Evolutionary conservation across 2,329 filamentous ascomycete species (phyloP), one percentile per base, ranked within the genome.

Genomic region (Phialemoniopsis sp.): DNA sequence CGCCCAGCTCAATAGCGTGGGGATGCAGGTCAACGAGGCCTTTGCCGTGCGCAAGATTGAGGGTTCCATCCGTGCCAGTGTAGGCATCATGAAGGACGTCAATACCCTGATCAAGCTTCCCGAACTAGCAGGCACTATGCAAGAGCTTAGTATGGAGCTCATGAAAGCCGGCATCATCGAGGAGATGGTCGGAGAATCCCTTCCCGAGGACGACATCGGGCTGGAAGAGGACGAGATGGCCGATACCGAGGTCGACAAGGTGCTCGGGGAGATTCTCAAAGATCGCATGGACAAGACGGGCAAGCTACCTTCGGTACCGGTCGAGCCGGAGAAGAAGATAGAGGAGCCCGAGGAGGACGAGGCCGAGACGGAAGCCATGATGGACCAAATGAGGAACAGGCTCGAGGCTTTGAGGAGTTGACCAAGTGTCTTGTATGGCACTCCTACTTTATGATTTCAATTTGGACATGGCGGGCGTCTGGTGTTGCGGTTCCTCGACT

Each of bases 21-120:
- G 91, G 64, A 95, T 97, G 89, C 93, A 97, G 66, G 91, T 98
- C 56, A 89, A 90, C 56, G 91, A 97, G 68, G 90, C 93, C 2
- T 97, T 97, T 63, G 87, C 89, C 2, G 84, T 97, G 53, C 83
- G 89, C 51, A 95, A 95, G 73, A 97, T 98, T 47, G 90, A 97
- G 66, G 91, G 90, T 34, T 89, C 85, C 55, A 89, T 98, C 56
- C 78, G 80, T 50, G 84, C 86, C 32, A 88, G 83, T 52, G 90
- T 91, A 8, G 86, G 87, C 33, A 90, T 98, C 51, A 97, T 98
- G 93, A 91, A 90, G 66, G 89, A 97, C 60, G 89, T 98, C 43
- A 97, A 97, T 62, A 78, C 75, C 13, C 72, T 97, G 18, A 81
- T 96, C 36, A 76, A 84, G 19, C 65, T 98, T 51, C 93, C 93